Conservation (phyloP, 2,329 filamentous ascomycete genomes). For the Aaosphaeria pasadenensis region DNA sequence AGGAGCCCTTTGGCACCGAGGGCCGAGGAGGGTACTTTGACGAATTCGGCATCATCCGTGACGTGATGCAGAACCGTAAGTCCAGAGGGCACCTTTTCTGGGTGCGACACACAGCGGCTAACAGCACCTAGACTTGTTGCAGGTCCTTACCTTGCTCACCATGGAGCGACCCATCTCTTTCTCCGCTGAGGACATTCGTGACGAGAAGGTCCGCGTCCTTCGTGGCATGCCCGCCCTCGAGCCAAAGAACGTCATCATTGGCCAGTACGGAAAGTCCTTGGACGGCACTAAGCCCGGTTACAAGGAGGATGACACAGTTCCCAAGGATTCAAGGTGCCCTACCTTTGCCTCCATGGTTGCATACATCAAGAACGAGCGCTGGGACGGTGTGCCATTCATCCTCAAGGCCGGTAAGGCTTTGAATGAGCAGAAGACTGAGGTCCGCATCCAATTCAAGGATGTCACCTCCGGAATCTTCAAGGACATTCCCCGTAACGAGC, state of each 20-base stretch:
- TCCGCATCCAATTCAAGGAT: constrained; percentile 99
- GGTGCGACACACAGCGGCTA: constrained; percentile 7
- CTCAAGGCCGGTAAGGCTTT: constrained; percentile 98
- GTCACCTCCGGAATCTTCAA: constrained; percentile 99
- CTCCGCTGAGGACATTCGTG: constrained; percentile 95
- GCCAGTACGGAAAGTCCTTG: constrained; percentile 94
- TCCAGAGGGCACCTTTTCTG: constrained; percentile 5
- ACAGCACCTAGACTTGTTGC: constrained; percentile 66
- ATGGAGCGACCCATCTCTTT: constrained; percentile 99
- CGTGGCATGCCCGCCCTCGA: constrained; percentile 91
- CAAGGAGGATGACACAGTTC: constrained; percentile 98
- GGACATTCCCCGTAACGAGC: constrained; percentile 98
- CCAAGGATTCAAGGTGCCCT: constrained; percentile 93
- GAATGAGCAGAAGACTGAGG: constrained; percentile 99
- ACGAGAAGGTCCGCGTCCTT: constrained; percentile 96
- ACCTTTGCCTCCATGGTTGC: constrained; percentile 97
- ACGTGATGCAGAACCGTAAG: constrained; percentile 97
- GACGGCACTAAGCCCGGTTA: constrained; percentile 96
- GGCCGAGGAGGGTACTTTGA: constrained; percentile 98
- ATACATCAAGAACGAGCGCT: constrained; percentile 99
- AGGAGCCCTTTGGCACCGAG: constrained; percentile 98
- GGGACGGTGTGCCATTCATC: constrained; percentile 99
- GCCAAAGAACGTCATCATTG: constrained; percentile 99
- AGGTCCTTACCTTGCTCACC: constrained; percentile 90
- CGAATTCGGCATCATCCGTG: constrained; percentile 98